Conservation (phyloP, 495 filamentous ascomycete genomes). For the Aspergillus kassunensis region DNA sequence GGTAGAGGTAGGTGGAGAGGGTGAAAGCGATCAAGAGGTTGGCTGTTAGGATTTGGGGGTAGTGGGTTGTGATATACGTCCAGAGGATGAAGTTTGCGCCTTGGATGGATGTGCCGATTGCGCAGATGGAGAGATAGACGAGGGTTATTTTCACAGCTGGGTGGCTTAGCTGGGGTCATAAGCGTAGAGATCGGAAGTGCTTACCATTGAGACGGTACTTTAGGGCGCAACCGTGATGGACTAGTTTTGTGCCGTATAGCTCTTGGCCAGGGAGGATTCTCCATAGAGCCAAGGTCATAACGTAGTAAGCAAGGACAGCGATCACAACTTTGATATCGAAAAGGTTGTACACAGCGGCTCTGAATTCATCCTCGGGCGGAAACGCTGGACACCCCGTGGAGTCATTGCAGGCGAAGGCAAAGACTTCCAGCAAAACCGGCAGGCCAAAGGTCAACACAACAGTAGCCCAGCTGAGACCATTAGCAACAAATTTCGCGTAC, state of each 20-base stretch:
- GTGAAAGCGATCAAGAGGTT: slow-evolving; percentile 64
- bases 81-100: slow-evolving; percentile 73
- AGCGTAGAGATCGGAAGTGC: neutral
- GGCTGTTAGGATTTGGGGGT: slow-evolving; percentile 68
- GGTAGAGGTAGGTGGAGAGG: slow-evolving; percentile 66
- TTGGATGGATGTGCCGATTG: slow-evolving; percentile 62
- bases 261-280: slow-evolving; percentile 65
- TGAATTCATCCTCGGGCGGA: slow-evolving; percentile 58
- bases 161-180: slow-evolving; percentile 1
- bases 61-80: slow-evolving; percentile 81
- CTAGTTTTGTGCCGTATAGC: slow-evolving; percentile 59
- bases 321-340: slow-evolving; percentile 47
- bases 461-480: slow-evolving; percentile 52
- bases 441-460: slow-evolving; percentile 63
- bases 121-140: slow-evolving; percentile 54
- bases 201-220: slow-evolving; percentile 79
- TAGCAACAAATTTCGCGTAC: neutral
- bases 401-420: slow-evolving; percentile 79
- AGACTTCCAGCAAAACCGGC: slow-evolving; percentile 63
- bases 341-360: slow-evolving; percentile 56
- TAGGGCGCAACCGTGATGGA: slow-evolving; percentile 61
- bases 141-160: slow-evolving; percentile 64
- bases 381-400: slow-evolving; percentile 76
- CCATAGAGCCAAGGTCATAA: slow-evolving; percentile 63
- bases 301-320: slow-evolving; percentile 66